Evolutionary conservation across 2,329 filamentous ascomycete species (phyloP), one percentile per base, ranked within the genome.

Genomic region (Cadophora sp.): DNA sequence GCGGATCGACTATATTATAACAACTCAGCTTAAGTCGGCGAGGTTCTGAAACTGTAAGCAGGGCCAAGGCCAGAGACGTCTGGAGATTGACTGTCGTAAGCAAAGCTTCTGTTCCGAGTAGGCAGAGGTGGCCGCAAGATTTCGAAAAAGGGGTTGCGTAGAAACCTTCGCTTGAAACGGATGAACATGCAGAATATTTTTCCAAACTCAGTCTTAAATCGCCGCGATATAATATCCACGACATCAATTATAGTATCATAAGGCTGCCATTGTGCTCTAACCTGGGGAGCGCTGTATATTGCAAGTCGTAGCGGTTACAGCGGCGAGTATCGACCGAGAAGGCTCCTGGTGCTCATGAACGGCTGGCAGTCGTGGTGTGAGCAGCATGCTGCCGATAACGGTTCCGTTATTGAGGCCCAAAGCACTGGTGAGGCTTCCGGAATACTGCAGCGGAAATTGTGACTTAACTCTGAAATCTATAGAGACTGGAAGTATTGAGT

Each of bases 221-320:
- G 55, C 36, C 36, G 13, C 20, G 20, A 27, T 59, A 27, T 43
- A 8, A 59, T 58, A 39, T 13, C 14, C 33, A 43, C 20, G 24
- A 45, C 22, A 7, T 59, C 36, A 59, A 59, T n/a, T 45, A 45
- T 59, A 30, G 36, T 30, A 59, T 41, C 33, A 36, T 43, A 43
- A 22, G 36, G n/a, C 22, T 36, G 22, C 56, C 20, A 59, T 36
- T 27, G 22, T 43, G 8, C 14, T 11, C 18, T 45, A 41, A 14
- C 22, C 53, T 2, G 16, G 39, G 18, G 18, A n/a, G 30, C 18
- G 11, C 11, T 30, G 13, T 14, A 43, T 43, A 41, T 24, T 7
- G 2, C 18, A 41, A n/a, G 16, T 43, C 30, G 56, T 45, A 24
- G 24, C 22, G 14, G 56, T 45, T 3, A 30, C 24, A 45, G 5